phyloP scores from a whole-genome alignment of 371 early-diverging fungal genomes.

The Racocetra persica region DNA sequence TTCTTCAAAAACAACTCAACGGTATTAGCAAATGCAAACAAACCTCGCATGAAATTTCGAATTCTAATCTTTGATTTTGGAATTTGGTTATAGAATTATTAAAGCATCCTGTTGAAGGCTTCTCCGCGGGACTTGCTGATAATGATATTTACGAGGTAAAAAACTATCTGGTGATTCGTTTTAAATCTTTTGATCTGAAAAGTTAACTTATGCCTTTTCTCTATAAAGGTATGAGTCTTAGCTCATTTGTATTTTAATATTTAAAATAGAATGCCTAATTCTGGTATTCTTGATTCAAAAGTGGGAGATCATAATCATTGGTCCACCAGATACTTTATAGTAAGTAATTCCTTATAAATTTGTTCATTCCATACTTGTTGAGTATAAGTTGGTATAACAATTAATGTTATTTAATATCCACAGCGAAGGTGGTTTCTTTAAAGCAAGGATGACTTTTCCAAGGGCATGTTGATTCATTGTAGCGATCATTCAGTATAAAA shows the following conservation, averaged over 20 bases:
- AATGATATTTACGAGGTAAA: conserved; percentile 73
- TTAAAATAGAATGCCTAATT: too few species aligned
- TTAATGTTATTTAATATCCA: conserved; percentile 24
- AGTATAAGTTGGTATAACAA: not conserved
- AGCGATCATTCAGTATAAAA: not conserved
- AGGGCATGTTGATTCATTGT: conserved; percentile 49
- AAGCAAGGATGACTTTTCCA: conserved; percentile 85
- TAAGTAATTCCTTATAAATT: conserved; percentile 49
- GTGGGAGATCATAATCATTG: conserved; percentile 92
- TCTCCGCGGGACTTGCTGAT: conserved; percentile 79
- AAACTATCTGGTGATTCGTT: not conserved
- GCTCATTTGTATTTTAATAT: too few species aligned
- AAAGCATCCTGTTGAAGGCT: conserved; percentile 79
- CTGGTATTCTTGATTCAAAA: conserved; percentile 40
- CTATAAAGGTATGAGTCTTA: not conserved
- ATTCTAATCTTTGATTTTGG: not conserved
- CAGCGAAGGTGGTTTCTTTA: conserved; percentile 92
- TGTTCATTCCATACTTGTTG: not conserved
- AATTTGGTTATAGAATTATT: conserved; percentile 60
- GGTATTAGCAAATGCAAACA: conserved; percentile 50
- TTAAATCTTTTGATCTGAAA: too few species aligned
- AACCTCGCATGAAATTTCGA: not conserved
- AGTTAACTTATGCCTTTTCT: too few species aligned
- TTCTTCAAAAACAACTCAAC: conserved; percentile 65
- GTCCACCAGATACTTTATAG: conserved; percentile 90